Percentiles rank a stretch among this genome's conserved stretches.
These are phyloP conservation scores for Hygrocybe punicea DNA, from an alignment of 768 basidiomycete genomes.

Conservation along the genomic window DNA sequence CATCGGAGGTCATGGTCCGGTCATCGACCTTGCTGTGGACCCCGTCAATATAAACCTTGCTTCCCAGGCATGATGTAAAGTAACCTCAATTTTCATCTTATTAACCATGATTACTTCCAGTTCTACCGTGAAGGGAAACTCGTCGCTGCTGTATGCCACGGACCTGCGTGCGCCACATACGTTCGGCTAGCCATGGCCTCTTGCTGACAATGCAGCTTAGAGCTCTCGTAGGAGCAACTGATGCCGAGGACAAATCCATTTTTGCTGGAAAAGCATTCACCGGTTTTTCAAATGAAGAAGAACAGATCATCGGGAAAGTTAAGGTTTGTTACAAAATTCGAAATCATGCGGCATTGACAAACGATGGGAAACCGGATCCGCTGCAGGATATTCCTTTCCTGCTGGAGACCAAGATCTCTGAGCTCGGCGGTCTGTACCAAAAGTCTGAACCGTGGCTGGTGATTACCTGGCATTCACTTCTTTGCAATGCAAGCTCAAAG, in stretches of 20 bases:
- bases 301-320: conserved; percentile 44
- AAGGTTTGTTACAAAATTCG: conserved; percentile 34
- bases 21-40: conserved; percentile 65
- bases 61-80: conserved; percentile 42
- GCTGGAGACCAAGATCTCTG: conserved; percentile 60
- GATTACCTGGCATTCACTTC: conserved; percentile 26
- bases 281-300: conserved; percentile 72
- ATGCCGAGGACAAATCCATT: conserved; percentile 58
- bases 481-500: neutral
- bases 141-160: conserved; percentile 75
- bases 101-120: conserved; percentile 28
- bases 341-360: neutral
- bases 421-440: conserved; percentile 63
- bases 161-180: conserved; percentile 49
- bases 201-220: conserved; percentile 21
- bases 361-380: neutral
- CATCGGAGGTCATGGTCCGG: conserved; percentile 76
- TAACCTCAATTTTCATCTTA: neutral
- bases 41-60: conserved; percentile 54
- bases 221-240: conserved; percentile 57
- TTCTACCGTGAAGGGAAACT: conserved; percentile 68
- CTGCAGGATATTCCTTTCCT: conserved; percentile 63
- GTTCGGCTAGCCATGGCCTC: neutral
- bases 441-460: conserved; percentile 61
- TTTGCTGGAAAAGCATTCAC: conserved; percentile 57